These are phyloP conservation scores for Candida methanosorbosa DNA, from an alignment of 805 yeast species.

Conservation along the genomic window DNA sequence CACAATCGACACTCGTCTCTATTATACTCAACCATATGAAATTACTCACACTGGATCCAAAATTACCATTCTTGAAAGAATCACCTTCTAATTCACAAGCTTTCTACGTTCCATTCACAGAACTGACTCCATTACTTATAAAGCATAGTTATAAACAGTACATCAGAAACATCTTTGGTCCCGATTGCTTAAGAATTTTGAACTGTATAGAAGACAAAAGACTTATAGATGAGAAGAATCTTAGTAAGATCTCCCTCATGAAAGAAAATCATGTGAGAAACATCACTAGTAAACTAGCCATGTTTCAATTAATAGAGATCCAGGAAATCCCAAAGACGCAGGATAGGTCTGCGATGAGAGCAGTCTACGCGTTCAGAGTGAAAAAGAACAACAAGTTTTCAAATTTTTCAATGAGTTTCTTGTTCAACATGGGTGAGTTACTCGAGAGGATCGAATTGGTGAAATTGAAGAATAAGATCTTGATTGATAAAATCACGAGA, in stretches of 20 bases:
- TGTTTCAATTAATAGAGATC: slow-evolving; percentile 67
- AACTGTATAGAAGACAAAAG: slow-evolving; percentile 66
- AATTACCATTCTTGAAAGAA: slow-evolving; percentile 53
- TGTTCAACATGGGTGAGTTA: slow-evolving; percentile 44
- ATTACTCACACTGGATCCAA: slow-evolving; percentile 44
- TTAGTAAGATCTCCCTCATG: slow-evolving; percentile 67
- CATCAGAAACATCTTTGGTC: slow-evolving; percentile 54
- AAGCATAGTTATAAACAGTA: slow-evolving; percentile 46
- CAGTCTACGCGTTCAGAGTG: slow-evolving; percentile 68
- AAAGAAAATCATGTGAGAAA: slow-evolving; percentile 72
- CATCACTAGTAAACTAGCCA: slow-evolving; percentile 56
- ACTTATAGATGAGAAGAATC: slow-evolving; percentile 76
- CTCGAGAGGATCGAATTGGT: slow-evolving; percentile 41
- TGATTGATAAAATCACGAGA: slow-evolving; percentile 75
- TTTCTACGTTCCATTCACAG: slow-evolving; percentile 55
- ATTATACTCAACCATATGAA: slow-evolving; percentile 47
- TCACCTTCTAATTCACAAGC: slow-evolving; percentile 37
- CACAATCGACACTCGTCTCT: no score
- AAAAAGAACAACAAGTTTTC: slow-evolving; percentile 36
- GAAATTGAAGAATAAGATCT: slow-evolving; percentile 52
- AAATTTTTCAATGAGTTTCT: slow-evolving; percentile 30
- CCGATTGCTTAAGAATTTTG: slow-evolving; percentile 60
- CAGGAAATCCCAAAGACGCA: slow-evolving; percentile 92
- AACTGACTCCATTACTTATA: slow-evolving; percentile 37
- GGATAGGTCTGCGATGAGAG: slow-evolving; percentile 85